phyloP scores from a whole-genome alignment of 2,329 filamentous ascomycete species.

The Periconia macrospinosa region DNA sequence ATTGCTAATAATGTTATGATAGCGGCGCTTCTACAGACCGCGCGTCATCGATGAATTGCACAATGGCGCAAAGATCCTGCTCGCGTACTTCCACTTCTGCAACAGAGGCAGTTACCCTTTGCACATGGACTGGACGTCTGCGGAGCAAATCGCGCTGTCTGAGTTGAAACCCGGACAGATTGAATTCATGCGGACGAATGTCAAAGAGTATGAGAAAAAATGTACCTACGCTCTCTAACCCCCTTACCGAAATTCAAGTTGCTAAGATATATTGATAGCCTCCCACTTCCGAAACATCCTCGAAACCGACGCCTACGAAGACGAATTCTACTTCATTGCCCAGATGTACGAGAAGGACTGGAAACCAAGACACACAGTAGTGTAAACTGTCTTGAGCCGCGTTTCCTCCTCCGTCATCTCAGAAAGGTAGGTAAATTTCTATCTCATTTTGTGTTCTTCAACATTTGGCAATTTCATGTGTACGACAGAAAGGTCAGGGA shows the following conservation, averaged over 20 bases:
- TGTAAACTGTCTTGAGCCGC: no score
- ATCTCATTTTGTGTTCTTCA: no score
- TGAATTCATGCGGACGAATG: constrained; percentile 1
- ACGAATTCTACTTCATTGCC: constrained; percentile 7
- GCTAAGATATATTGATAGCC: background rate
- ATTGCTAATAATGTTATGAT: background rate
- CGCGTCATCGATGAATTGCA: constrained; percentile 2
- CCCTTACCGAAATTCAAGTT: background rate
- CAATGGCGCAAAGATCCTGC: constrained; percentile 6
- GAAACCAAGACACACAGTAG: constrained; percentile 1
- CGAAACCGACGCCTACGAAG: background rate
- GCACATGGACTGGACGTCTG: constrained; percentile 4
- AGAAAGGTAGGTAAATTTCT: no score
- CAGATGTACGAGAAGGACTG: constrained; percentile 7
- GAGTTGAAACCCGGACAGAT: constrained; percentile 1
- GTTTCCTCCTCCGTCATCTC: no score
- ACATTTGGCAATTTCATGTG: no score
- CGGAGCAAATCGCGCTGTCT: constrained; percentile 1
- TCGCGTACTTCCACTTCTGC: constrained; percentile 5
- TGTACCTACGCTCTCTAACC: background rate
- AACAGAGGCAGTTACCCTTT: constrained; percentile 5
- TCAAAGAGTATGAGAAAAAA: constrained; percentile 1
- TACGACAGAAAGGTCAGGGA: no score
- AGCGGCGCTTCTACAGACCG: constrained; percentile 1
- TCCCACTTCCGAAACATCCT: constrained; percentile 1